Evolutionary conservation across 225 moss, liverwort and hornwort species (phyloP), one percentile per base, ranked within the genome.

Genomic region (Lunularia cruciata): DNA sequence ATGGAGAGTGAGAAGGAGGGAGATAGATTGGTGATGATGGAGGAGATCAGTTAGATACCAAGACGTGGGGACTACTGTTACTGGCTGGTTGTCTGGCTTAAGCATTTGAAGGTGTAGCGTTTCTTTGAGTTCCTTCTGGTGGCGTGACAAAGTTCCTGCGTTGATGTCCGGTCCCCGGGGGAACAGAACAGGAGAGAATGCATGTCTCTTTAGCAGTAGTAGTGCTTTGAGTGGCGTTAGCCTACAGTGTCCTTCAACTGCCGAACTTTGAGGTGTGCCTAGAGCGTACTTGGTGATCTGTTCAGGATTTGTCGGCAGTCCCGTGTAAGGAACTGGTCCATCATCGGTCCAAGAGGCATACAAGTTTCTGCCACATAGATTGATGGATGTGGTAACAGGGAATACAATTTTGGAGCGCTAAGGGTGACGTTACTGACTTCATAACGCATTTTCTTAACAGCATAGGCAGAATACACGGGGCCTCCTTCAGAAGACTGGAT

Each of bases 261-360:
- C 67, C 67, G 67, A 67, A 34, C 32, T 36, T 20, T 33, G 49
- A 52, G 33, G 67, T 48, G 67, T 30, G 63, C 46, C 27, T 49
- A 33, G 63, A 40, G 51, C 20, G 34, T 32, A 31, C 14, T 51
- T 0, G n/a, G 32, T 51, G 67, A 67, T 67, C 65, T 52, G 34
- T 33, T 52, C 67, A 67, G 51, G 51, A 34, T 35, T 67, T 23
- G 48, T 46, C 19, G 47, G 19, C 67, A 20, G 6, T n/a, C 18
- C 33, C 22, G 48, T 52, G 0, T 35, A 51, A 36, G 47, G 12
- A 10, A 49, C 36, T 67, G 34, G 36, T 22, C 40, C 34, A 51
- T 67, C 35, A 33, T 52, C 49, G 49, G 67, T 13, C 33, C 33
- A 49, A 51, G 67, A 67, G 51, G 20, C 22, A 35, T 12, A 40